Conservation (phyloP, 352 stramenopile genomes). For the Vaucheria bursata region DNA sequence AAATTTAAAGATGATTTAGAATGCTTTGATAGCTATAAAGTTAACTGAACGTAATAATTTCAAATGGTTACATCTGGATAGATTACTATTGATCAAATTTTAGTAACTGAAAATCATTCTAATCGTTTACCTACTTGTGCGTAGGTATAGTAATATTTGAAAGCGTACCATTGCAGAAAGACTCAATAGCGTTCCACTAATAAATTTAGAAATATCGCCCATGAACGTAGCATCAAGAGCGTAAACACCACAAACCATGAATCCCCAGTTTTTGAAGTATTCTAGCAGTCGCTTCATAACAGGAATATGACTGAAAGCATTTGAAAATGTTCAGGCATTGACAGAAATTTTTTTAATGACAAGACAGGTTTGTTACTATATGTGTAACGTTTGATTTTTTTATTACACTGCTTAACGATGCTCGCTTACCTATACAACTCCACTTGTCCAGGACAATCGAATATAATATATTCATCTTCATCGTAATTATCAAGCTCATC, state of each 20-base stretch:
- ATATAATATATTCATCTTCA: conserved; percentile 91
- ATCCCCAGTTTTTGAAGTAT: conserved; percentile 33
- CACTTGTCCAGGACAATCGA: conserved; percentile 94
- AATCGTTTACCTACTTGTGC: too few relatives aligned
- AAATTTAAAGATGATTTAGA: too few relatives aligned
- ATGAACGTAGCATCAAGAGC: conserved; percentile 79
- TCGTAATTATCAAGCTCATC: conserved; percentile 73
- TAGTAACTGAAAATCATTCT: too few relatives aligned
- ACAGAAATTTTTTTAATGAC: too few relatives aligned
- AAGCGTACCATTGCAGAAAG: conserved; percentile 94
- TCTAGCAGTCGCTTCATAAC: conserved; percentile 9
- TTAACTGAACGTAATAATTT: too few relatives aligned
- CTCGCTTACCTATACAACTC: conserved; percentile 6
- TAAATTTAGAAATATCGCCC: conserved; percentile 84
- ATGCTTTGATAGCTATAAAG: too few relatives aligned
- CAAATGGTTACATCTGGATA: too few relatives aligned
- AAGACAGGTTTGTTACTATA: too few relatives aligned
- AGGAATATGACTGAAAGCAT: background rate
- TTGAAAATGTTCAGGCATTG: background rate
- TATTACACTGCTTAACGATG: too few relatives aligned
- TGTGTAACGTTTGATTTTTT: too few relatives aligned
- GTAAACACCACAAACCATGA: conserved; percentile 66
- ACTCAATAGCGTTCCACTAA: conserved; percentile 87
- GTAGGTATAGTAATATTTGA: too few relatives aligned
- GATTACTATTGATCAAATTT: too few relatives aligned